These are phyloP conservation scores for Harringtonia aguacate DNA, from an alignment of 2,329 filamentous ascomycete genomes.

Conservation along the genomic window DNA sequence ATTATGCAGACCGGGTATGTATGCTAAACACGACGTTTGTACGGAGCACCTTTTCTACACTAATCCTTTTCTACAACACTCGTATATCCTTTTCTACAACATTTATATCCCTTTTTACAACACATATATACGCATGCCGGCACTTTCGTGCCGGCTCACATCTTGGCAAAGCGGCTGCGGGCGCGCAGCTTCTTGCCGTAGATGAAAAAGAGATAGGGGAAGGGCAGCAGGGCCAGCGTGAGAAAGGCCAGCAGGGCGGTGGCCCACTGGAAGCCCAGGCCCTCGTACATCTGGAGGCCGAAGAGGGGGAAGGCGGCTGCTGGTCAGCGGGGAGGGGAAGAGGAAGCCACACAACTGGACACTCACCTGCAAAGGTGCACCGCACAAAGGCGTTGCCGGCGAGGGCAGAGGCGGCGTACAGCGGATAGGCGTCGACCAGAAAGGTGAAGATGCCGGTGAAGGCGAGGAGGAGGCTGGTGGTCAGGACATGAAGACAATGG, in stretches of 20 bases:
- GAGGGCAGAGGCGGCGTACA: conserved; percentile 66
- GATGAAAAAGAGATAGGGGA: not conserved
- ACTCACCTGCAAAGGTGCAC: conserved; percentile 61
- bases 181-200: not conserved
- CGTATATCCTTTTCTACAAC: no score
- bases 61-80: no score
- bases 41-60: no score
- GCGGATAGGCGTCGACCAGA: conserved; percentile 61
- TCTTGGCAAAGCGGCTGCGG: not conserved
- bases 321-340: not conserved
- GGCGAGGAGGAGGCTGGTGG: not conserved
- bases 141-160: no score
- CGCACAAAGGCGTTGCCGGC: conserved; percentile 76
- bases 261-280: not conserved
- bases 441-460: not conserved
- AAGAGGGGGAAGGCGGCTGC: not conserved
- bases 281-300: not conserved
- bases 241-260: not conserved
- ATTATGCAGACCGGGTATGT: no score
- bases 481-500: not conserved
- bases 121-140: no score
- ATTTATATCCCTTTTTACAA: no score
- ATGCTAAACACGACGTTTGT: no score
- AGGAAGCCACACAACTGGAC: no score
- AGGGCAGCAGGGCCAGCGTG: not conserved